Evolutionary conservation across 768 basidiomycete genomes (phyloP).

Genomic region (Rhodotorula paludigena): DNA sequence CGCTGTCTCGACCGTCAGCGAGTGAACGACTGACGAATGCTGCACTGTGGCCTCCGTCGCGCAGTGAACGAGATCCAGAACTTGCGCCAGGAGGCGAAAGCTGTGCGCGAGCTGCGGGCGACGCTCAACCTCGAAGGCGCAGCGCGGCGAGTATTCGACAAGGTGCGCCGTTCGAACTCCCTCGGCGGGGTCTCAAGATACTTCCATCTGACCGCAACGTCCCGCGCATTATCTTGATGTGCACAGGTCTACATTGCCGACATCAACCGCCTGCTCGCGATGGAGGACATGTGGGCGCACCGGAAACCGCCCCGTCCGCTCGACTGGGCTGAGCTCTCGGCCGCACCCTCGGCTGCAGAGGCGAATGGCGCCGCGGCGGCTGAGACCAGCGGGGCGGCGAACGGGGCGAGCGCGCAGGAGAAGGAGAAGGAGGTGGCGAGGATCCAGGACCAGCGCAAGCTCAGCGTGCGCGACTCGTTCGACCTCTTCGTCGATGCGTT

Average conservation of each 20-base stretch:
- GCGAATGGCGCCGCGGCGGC: conserved; percentile 26
- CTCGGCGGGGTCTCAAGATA: no score
- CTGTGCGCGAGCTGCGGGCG: conserved; percentile 73
- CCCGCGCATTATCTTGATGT: no score
- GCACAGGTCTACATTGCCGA: conserved; percentile 78
- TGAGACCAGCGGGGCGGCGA: neutral
- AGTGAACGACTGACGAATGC: no score
- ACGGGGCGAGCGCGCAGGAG: neutral
- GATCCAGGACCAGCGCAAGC: conserved; percentile 74
- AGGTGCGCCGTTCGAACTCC: conserved; percentile 60
- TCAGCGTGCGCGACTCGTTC: conserved; percentile 75
- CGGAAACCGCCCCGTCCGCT: conserved; percentile 80
- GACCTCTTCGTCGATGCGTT: conserved; percentile 80
- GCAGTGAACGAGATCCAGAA: conserved; percentile 84
- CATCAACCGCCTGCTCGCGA: conserved; percentile 77
- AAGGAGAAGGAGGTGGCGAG: conserved; percentile 39
- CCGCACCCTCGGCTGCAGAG: conserved; percentile 52
- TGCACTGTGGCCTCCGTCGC: neutral
- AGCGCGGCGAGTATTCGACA: conserved; percentile 71
- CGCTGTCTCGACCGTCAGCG: no score
- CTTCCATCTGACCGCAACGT: no score
- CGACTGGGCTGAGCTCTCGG: conserved; percentile 67
- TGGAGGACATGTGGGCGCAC: conserved; percentile 96
- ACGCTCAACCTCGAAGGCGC: conserved; percentile 58
- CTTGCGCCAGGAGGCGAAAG: conserved; percentile 78